Evolutionary conservation across 768 basidiomycete genomes (phyloP).

Genomic region (Pleurotus sapidus): DNA sequence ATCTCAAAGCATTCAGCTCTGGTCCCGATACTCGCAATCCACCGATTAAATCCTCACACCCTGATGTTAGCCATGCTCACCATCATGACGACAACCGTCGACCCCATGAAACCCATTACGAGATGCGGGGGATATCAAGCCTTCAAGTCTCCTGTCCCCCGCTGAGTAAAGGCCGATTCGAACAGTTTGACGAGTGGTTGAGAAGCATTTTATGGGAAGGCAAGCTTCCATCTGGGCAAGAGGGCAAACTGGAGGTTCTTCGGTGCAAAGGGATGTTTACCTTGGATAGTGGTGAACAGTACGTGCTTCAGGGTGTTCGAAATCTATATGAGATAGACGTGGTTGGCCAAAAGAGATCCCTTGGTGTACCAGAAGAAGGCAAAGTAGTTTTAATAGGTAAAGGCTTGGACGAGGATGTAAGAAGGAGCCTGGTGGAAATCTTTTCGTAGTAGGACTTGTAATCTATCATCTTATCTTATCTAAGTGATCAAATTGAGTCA

Average conservation of each 20-base stretch:
- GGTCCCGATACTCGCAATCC: background rate
- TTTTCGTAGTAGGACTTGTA: background rate
- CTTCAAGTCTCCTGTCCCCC: constrained; percentile 68
- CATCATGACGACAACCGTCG: constrained; percentile 27
- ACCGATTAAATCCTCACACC: background rate
- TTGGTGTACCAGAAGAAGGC: constrained; percentile 59
- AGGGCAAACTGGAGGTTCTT: constrained; percentile 55
- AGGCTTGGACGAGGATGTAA: constrained; percentile 58
- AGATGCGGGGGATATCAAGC: constrained; percentile 80
- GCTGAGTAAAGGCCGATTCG: constrained; percentile 44
- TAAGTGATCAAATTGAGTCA: background rate
- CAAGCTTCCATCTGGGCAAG: constrained; percentile 32
- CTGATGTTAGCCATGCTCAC: constrained; percentile 18
- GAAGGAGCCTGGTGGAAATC: constrained; percentile 44
- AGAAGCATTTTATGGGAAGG: constrained; percentile 82
- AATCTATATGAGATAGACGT: constrained; percentile 79
- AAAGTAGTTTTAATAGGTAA: constrained; percentile 90
- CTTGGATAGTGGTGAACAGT: constrained; percentile 48
- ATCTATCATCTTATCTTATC: too few relatives aligned
- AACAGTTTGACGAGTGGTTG: constrained; percentile 75
- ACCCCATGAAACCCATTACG: constrained; percentile 54
- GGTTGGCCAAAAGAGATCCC: constrained; percentile 34
- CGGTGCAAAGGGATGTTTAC: constrained; percentile 87
- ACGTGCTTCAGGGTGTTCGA: constrained; percentile 89
- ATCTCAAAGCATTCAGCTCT: constrained; percentile 73